Evolutionary conservation across 768 basidiomycete genomes (phyloP).

Genomic region (Hebeloma cylindrosporum): DNA sequence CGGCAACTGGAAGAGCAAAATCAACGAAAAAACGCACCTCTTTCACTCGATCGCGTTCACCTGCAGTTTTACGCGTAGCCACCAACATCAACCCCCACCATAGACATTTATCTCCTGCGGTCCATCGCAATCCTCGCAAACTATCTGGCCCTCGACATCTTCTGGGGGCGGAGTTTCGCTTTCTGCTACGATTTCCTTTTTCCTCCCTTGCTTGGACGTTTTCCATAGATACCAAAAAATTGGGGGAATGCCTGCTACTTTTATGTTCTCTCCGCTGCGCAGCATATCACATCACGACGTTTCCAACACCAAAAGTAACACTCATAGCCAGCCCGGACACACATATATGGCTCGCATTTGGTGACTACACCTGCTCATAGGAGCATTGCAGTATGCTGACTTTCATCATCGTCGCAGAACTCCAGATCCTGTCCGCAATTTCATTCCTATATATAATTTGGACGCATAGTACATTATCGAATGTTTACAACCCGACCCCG

Average conservation of each 20-base stretch:
- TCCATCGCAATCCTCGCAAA: slow-evolving; percentile 45
- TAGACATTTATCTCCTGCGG: slow-evolving; percentile 42
- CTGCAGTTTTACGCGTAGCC: slow-evolving; percentile 40
- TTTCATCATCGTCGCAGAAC: slow-evolving; percentile 41
- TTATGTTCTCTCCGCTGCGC: slow-evolving; percentile 62
- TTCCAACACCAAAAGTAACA: slow-evolving; percentile 30
- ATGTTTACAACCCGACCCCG: slow-evolving; percentile 18
- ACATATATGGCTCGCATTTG: slow-evolving; percentile 50
- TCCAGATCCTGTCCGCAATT: slow-evolving; percentile 51
- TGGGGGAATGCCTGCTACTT: slow-evolving; percentile 65
- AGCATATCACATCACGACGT: slow-evolving; percentile 45
- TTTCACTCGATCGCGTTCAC: slow-evolving; percentile 77
- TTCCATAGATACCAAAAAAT: slow-evolving; percentile 59
- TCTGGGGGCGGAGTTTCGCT: slow-evolving; percentile 51
- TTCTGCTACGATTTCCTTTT: slow-evolving; percentile 46
- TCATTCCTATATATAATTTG: slow-evolving; percentile 63
- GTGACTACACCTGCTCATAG: slow-evolving; percentile 31
- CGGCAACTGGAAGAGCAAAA: slow-evolving; percentile 26
- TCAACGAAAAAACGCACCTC: slow-evolving; percentile 38
- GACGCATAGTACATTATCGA: slow-evolving; percentile 53
- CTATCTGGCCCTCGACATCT: slow-evolving; percentile 20
- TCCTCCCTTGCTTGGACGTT: slow-evolving; percentile 43
- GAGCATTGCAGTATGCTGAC: slow-evolving; percentile 3
- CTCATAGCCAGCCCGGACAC: slow-evolving; percentile 22
- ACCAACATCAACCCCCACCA: slow-evolving; percentile 34